Evolutionary conservation across 306 rosid genomes (phyloP).

Genomic region (Trifolium dubium): DNA sequence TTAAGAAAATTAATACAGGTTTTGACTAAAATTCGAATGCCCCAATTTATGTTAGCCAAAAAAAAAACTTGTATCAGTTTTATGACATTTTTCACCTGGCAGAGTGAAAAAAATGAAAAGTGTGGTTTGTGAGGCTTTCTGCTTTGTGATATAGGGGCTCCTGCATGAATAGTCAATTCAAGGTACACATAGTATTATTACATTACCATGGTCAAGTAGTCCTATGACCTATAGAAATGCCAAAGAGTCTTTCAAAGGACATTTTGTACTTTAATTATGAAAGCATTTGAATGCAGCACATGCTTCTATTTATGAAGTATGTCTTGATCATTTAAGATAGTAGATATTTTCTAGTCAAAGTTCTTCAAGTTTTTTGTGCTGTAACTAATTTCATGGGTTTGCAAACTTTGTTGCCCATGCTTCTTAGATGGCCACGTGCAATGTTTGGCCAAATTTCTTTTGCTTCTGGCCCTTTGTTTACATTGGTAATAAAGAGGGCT

Average conservation of each 20-base stretch:
- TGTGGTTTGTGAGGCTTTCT: slow-evolving; percentile 16
- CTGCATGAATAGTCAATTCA: slow-evolving; percentile 17
- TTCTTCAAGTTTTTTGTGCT: slow-evolving; percentile 16
- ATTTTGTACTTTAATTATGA: slow-evolving; percentile 4
- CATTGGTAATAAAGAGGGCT: neutral
- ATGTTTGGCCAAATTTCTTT: slow-evolving; percentile 25
- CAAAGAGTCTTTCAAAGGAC: neutral
- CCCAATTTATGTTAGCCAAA: slow-evolving; percentile 2
- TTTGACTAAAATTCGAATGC: slow-evolving; percentile 13
- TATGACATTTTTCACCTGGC: slow-evolving; percentile 33
- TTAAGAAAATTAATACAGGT: neutral
- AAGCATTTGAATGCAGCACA: slow-evolving; percentile 11
- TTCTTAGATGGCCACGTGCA: slow-evolving; percentile 18
- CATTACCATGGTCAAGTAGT: slow-evolving; percentile 1
- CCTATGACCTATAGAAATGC: slow-evolving; percentile 2
- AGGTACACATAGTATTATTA: neutral
- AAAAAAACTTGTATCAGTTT: neutral
- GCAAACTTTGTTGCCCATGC: slow-evolving; percentile 10
- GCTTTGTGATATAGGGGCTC: slow-evolving; percentile 27
- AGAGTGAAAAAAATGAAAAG: slow-evolving; percentile 1
- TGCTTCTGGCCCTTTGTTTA: slow-evolving; percentile 24
- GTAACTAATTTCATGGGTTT: slow-evolving; percentile 34
- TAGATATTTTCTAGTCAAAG: neutral
- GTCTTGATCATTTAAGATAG: slow-evolving; percentile 3
- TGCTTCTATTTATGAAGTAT: slow-evolving; percentile 23